phyloP scores from a whole-genome alignment of 495 filamentous ascomycete species.

The Podospora bellae-mahoneyi region DNA sequence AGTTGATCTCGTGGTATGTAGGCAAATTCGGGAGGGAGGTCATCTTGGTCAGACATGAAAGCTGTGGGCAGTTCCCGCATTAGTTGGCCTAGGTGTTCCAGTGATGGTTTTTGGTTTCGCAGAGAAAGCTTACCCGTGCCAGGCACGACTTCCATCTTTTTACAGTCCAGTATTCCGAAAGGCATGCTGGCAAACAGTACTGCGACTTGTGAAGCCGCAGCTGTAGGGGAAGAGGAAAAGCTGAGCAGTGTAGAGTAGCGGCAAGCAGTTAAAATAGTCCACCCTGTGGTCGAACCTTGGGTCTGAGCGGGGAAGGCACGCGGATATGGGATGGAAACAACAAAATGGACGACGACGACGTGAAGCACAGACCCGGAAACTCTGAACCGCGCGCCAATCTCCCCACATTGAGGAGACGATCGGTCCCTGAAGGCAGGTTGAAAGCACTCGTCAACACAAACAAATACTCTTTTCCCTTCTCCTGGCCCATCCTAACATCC shows the following conservation, averaged over 20 bases:
- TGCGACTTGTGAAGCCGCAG: background rate
- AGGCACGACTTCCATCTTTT: slow-evolving; percentile 44
- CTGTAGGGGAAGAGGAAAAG: background rate
- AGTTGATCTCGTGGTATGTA: slow-evolving; percentile 40
- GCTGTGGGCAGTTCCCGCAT: slow-evolving; percentile 27
- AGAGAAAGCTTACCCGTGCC: slow-evolving; percentile 43
- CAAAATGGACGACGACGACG: background rate
- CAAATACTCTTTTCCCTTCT: background rate
- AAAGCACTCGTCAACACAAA: background rate
- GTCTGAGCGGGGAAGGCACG: background rate
- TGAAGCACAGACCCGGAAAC: background rate
- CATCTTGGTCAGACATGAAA: slow-evolving; percentile 44
- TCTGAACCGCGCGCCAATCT: background rate
- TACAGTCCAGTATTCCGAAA: slow-evolving; percentile 43
- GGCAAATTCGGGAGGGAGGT: slow-evolving; percentile 44
- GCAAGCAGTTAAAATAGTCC: background rate
- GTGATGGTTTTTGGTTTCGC: background rate
- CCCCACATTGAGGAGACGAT: too few relatives aligned
- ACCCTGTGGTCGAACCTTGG: background rate
- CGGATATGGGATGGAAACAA: background rate
- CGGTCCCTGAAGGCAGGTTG: background rate
- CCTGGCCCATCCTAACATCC: background rate
- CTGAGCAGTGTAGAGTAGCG: background rate
- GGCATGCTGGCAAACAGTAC: slow-evolving; percentile 28
- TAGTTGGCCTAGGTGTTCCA: background rate